Evolutionary conservation across 2,329 filamentous ascomycete genomes (phyloP), one percentile per base, ranked within the genome.

Genomic region (Coccinonectria pachysandricola): DNA sequence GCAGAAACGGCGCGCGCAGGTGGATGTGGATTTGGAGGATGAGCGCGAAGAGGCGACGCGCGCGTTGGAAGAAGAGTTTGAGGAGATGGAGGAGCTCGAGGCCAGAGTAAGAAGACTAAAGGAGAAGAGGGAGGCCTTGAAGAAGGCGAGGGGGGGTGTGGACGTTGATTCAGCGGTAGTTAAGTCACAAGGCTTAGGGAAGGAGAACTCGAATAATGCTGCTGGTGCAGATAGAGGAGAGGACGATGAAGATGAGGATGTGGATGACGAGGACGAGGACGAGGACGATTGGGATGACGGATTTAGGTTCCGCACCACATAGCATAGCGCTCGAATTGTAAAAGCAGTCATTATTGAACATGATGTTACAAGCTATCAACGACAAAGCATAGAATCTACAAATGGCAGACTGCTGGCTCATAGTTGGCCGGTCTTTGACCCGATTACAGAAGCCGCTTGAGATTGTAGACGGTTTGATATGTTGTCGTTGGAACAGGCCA

Each of bases 31-130:
- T 40, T 48, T 75, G 2, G 68, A 69, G 30, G 78, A 76, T 19
- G 81, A 86, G 48, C 71, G 71, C 30, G 83, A 91, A 49, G 83
- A 91, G 43, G 82, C 83, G 2, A 71, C 69, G 21, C 66, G 78
- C 12, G 74, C 78, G 15, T 56, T 87, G 30, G 79, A 85, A 52
- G 72, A 77, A 20, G 83, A 88, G 51, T 80, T 88, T 39, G 81
- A 85, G 31, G 77, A 86, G 48, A 88, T 88, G 82, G 77, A 81
- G 47, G 71, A 76, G 46, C 64, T 88, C 23, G 83, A 88, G 51
- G 71, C 72, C 26, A 69, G 81, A 6, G 78, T 88, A 8, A 64
- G 65, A 32, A 66, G 64, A 34, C 53, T 88, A 28, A 79, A 81
- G 48, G 74, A 82, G 46, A 75, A 73, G 50, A 64, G 81, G 23